A percentile compares a stretch with the other conserved stretches of the same genome.
Conservation (phyloP, 768 basidiomycete genomes). For the Mycena belliarum region DNA sequence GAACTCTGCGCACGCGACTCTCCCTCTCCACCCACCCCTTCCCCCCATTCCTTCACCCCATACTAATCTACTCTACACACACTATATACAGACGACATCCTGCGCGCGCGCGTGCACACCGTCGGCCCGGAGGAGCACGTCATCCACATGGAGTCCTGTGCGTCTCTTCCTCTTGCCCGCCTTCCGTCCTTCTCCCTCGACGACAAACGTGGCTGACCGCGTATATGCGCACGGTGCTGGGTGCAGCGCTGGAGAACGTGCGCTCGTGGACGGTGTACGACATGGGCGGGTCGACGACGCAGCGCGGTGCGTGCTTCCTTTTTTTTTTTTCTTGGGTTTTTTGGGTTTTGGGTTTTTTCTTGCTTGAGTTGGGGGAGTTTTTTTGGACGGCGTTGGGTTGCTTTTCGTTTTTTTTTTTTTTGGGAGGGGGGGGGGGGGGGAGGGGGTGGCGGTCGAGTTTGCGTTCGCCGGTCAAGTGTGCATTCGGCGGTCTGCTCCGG, state of each 20-base stretch:
- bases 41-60: neutral
- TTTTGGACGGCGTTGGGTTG: no score
- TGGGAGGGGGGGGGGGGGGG: no score
- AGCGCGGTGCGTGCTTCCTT: slow-evolving; percentile 45
- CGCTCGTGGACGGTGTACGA: slow-evolving; percentile 68
- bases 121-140: slow-evolving; percentile 65
- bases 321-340: no score
- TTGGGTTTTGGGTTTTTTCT: no score
- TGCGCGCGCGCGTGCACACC: slow-evolving; percentile 65
- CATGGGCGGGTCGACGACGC: slow-evolving; percentile 59
- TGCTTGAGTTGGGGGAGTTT: no score
- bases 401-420: no score
- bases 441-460: no score
- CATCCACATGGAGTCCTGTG: slow-evolving; percentile 47
- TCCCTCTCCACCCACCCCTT: no score
- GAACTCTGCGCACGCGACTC: no score
- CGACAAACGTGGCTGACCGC: slow-evolving; percentile 29
- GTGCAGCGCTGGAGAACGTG: slow-evolving; percentile 30
- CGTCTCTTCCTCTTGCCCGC: neutral
- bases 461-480: no score
- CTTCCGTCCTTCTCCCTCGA: neutral
- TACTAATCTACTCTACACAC: neutral
- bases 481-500: no score
- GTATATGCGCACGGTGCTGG: slow-evolving; percentile 58
- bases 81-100: slow-evolving; percentile 52